Conservation (phyloP, 1,139 yeast species). For the Hyphopichia burtonii region DNA sequence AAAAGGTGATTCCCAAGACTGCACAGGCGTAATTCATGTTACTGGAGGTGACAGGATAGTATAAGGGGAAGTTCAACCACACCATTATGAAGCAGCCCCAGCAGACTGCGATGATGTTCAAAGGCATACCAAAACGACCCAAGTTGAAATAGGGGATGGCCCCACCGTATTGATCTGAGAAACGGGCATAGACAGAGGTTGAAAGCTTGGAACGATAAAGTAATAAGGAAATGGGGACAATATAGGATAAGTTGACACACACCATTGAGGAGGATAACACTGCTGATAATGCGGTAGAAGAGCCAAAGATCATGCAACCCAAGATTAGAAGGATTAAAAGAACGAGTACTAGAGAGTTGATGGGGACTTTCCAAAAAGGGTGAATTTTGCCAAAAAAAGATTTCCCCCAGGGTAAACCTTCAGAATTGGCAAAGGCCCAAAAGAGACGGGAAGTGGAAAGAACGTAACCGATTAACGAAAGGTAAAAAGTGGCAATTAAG, state of each 20-base stretch:
- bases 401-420: constrained; percentile 26
- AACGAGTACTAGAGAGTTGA: constrained; percentile 20
- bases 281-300: constrained; percentile 24
- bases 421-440: constrained; percentile 29
- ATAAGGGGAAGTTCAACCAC: constrained; percentile 28
- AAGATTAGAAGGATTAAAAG: constrained; percentile 16
- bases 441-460: constrained; percentile 25
- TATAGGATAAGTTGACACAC: constrained; percentile 27
- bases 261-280: constrained; percentile 30
- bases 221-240: constrained; percentile 26
- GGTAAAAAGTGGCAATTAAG: constrained; percentile 20
- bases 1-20: constrained; percentile 30
- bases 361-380: constrained; percentile 20
- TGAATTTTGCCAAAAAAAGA: constrained; percentile 19
- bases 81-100: constrained; percentile 30
- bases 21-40: constrained; percentile 40
- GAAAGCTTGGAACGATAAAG: constrained; percentile 16
- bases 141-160: constrained; percentile 21
- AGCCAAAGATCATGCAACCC: constrained; percentile 26
- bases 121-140: constrained; percentile 25
- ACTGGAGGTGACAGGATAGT: constrained; percentile 27
- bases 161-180: background rate
- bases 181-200: constrained; percentile 13
- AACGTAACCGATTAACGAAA: constrained; percentile 19
- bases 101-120: constrained; percentile 24